Base-by-base conservation (phyloP, 2,329 filamentous ascomycete species). In the Verticillium nubilum region DNA sequence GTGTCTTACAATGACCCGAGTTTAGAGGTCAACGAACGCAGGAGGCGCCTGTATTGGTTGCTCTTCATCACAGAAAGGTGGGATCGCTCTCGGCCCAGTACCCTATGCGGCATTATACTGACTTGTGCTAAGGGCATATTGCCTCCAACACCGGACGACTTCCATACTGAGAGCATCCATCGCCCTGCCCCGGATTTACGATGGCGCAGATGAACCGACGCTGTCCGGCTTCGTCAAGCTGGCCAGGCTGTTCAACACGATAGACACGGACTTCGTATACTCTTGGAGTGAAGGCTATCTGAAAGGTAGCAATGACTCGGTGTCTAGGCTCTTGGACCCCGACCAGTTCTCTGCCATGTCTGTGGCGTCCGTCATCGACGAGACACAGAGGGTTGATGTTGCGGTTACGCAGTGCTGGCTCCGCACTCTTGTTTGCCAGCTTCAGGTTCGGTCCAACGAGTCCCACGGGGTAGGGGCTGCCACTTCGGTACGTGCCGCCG, bases 31-130 rank as follows among this genome's bases (percentile, higher is more conserved):
- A 59, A 54, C 19, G 63, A 66, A 53, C 59, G 63, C 17, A 52
- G 61, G 13, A 52, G 59, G n/a, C 59, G 63, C 10, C 52, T 67
- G 25, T 67, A 66, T 59, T 67, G 65, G 65, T 60, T 67, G 6
- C 55, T 67, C 4, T 67, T 66, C 52, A 58, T 67, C 26, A 66
- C 64, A 9, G 65, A 67, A 54, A 59, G 65, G 64, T 66, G 35
- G 12, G 29, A 42, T 10, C 5, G 19, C 12, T 5, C 53, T 19
- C 15, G n/a, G n/a, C n/a, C 19, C 10, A 27, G 15, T 5, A 12
- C 26, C 12, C 23, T 47, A 23, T 23, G n/a, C 27, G 10, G 52
- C 25, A 15, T 9, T 28, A 28, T 57, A 9, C 54, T 58, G 52
- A 61, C 47, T 7, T 12, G 4, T 6, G n/a, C n/a, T 12, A 52